phyloP scores from a whole-genome alignment of 495 filamentous ascomycete genomes.

The Polyplosphaeria fusca region DNA sequence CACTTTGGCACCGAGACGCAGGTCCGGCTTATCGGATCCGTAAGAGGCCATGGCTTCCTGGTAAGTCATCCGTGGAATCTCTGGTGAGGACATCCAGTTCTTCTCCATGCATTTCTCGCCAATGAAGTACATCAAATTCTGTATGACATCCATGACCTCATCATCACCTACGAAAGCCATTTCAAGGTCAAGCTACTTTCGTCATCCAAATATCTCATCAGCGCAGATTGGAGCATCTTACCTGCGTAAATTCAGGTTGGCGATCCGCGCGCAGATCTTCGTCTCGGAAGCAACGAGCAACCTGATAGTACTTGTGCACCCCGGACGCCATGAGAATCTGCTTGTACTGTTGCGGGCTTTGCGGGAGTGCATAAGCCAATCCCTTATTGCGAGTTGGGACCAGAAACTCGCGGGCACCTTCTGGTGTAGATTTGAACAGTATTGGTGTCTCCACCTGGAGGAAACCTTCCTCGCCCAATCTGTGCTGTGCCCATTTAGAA shows the following conservation, averaged over 20 bases:
- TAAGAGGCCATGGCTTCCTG: slow-evolving; percentile 73
- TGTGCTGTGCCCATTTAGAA: slow-evolving; percentile 51
- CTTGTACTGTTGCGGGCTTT: slow-evolving; percentile 98
- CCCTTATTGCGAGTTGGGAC: slow-evolving; percentile 78
- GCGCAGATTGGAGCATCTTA: no score
- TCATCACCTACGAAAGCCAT: slow-evolving; percentile 76
- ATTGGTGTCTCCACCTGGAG: slow-evolving; percentile 86
- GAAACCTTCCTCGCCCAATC: slow-evolving; percentile 50
- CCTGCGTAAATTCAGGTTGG: slow-evolving; percentile 96
- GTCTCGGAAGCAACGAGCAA: slow-evolving; percentile 92
- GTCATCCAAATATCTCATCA: background rate
- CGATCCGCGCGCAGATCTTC: slow-evolving; percentile 90
- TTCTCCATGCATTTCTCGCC: slow-evolving; percentile 18
- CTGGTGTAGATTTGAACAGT: slow-evolving; percentile 95
- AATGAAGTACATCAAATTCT: slow-evolving; percentile 52
- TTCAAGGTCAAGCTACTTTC: slow-evolving; percentile 78
- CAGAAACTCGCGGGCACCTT: slow-evolving; percentile 93
- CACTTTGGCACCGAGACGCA: slow-evolving; percentile 60
- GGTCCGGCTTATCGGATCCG: slow-evolving; percentile 90
- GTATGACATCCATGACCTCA: slow-evolving; percentile 69
- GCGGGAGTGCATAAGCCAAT: slow-evolving; percentile 82
- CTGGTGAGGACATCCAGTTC: slow-evolving; percentile 32
- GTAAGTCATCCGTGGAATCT: slow-evolving; percentile 62
- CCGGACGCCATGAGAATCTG: slow-evolving; percentile 96
- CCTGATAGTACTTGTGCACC: slow-evolving; percentile 78